Evolutionary conservation across 495 filamentous ascomycete genomes (phyloP), one percentile per base, ranked within the genome.

Genomic region (Chaetomium tenue): DNA sequence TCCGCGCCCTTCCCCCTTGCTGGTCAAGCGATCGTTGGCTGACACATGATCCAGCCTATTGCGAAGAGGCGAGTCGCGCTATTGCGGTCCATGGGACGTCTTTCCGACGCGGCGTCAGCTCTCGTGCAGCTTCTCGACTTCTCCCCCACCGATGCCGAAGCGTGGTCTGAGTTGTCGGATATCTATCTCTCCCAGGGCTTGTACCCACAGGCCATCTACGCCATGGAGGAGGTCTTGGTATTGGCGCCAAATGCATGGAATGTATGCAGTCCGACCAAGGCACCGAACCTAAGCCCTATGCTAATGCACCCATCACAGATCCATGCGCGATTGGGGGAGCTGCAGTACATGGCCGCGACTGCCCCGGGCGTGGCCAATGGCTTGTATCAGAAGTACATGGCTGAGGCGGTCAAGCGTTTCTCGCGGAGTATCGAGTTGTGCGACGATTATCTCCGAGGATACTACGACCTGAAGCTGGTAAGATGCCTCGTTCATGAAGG

Each of bases 211-310:
- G 91, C 93, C 40, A 85, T 93, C 53, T 98, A 88, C 75, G 88
- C 93, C 66, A 78, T 96, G 44, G 95, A 98, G 71, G 94, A 98
- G 73, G 91, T 94, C 47, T 73, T 98, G 39, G 77, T 98, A 42
- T 81, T 96, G 63, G 84, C 86, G n/a, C 93, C 94, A 12, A 92
- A 95, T 79, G 90, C 94, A 30, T 98, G 95, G 91, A 97, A 91
- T 82, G 91, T 94, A 75, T 68, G 89, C 78, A 46, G 42, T 42
- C 53, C 72, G 55, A 57, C 52, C 54, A 54, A 30, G 53, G 28
- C 52, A 5, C 51, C 26, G 22, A 65, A 44, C 6, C 61, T 51
- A 73, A 70, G 65, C 51, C 59, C 30, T 66, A 65, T 63, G 68
- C 68, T 76, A 69, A 76, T 64, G 62, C 58, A 33, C 22, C 59